Evolutionary conservation across 208 protist genomes (phyloP).

Genomic region (Strigomonas galati): DNA sequence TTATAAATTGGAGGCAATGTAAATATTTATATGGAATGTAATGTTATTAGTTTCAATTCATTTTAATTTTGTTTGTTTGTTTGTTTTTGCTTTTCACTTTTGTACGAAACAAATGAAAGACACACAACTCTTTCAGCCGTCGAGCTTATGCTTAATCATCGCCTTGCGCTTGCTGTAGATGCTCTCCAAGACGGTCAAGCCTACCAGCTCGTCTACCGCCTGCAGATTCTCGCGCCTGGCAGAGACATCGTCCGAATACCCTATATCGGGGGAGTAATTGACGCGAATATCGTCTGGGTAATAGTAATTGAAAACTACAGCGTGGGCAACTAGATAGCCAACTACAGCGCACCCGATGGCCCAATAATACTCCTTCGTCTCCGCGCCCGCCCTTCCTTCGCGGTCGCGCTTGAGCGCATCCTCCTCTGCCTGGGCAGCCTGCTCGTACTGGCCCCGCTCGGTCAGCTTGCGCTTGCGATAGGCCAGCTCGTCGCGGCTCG

Average conservation of each 20-base stretch:
- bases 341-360: conserved; percentile 66
- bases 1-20: no score
- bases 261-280: conserved; percentile 75
- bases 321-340: conserved; percentile 74
- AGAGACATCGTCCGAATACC: conserved; percentile 82
- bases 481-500: conserved; percentile 70
- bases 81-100: not conserved
- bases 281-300: conserved; percentile 78
- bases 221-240: conserved; percentile 55
- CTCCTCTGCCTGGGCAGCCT: conserved; percentile 68
- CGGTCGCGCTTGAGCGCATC: conserved; percentile 65
- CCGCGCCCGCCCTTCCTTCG: conserved; percentile 57
- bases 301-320: conserved; percentile 75
- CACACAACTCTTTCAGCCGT: not conserved
- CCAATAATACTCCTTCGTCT: conserved; percentile 83
- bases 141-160: conserved; percentile 34
- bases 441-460: conserved; percentile 76
- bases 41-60: not conserved
- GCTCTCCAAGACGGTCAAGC: conserved; percentile 72
- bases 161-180: conserved; percentile 77
- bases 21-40: no score
- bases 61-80: not conserved
- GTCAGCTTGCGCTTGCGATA: conserved; percentile 85
- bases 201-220: conserved; percentile 77
- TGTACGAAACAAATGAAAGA: not conserved